Conservation (phyloP, 192 early-diverging fungal species). For the Endogone sp. region DNA sequence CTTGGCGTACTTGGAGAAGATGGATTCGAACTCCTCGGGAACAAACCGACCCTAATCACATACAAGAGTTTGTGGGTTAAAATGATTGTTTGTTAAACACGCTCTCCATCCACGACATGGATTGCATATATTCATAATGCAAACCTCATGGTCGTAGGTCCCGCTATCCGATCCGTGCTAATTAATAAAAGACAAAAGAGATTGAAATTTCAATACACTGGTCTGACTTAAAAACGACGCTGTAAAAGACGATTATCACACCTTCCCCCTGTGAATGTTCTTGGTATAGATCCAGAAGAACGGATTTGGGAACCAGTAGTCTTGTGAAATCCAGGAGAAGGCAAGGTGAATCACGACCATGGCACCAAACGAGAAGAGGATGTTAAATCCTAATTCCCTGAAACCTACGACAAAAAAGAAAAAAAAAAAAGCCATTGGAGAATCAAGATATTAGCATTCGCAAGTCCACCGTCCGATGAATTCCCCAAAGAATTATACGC, state of each 20-base stretch:
- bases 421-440: no score
- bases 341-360: slow-evolving; percentile 33
- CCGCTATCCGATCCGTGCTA: slow-evolving; percentile 47
- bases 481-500: background rate
- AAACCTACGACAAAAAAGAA: slow-evolving; percentile 38
- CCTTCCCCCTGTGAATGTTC: slow-evolving; percentile 42
- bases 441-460: background rate
- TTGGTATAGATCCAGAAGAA: slow-evolving; percentile 39
- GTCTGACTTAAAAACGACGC: no score
- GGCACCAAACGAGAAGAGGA: slow-evolving; percentile 30
- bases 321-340: slow-evolving; percentile 31
- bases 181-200: no score
- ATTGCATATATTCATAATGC: background rate
- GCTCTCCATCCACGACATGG: background rate
- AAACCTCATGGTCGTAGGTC: slow-evolving; percentile 34
- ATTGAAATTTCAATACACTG: no score
- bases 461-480: background rate
- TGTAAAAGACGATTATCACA: no score
- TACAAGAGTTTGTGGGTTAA: background rate
- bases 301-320: slow-evolving; percentile 44
- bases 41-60: slow-evolving; percentile 39
- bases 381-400: slow-evolving; percentile 38
- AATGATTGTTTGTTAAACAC: no score
- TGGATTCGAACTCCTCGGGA: slow-evolving; percentile 51
- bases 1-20: slow-evolving; percentile 37